Base-by-base conservation (phyloP, 2,329 filamentous ascomycete species). In the Tolypocladium tropicale region DNA sequence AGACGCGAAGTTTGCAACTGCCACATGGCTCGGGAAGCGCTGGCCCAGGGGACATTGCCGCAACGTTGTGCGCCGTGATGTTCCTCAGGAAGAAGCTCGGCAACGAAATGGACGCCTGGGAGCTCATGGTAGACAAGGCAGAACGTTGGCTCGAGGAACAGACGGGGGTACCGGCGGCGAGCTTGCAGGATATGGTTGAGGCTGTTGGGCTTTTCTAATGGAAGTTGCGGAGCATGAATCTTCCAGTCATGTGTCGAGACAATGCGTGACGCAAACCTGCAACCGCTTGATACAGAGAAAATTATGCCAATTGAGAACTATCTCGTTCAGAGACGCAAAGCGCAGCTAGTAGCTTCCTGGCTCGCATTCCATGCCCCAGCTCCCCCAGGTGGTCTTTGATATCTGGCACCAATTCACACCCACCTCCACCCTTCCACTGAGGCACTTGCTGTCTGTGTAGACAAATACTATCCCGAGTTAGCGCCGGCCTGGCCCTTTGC, bases 121-220 rank as follows among this genome's bases (percentile, higher is more conserved):
- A 85, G 59, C 72, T 88, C 73, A 69, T 88, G 41, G 81, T 78
- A 18, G 77, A 79, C 11, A 87, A 86, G 73, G 83, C 80, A 0
- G 73, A 70, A 62, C 63, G 51, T 0, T 86, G 81, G 80, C 54
- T 84, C 36, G 55, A 59, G 41, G 57, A 57, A 2, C 59, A 59
- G 6, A 54, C 63, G 11, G 63, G 60, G 0, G 56, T 55, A 6
- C 48, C 34, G 1, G 46, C 58, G 25, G 39, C 59, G 18, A 59
- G 55, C 5, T 52, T 70, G 50, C 52, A 63, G 30, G 50, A 16
- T 54, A 9, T 52, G 25, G 53, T 68, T 12, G 58, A 52, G 23
- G 53, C 49, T 36, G 51, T 43, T 32, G 54, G 50, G 12, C 32
- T 57, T 14, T 21, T 55, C 53, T 50, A 28, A 50, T 32, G 46